A percentile compares a stretch with the other conserved stretches of the same genome.
Conservation (phyloP, 2,329 filamentous ascomycete genomes). For the Aspergillus thermomutatus region DNA sequence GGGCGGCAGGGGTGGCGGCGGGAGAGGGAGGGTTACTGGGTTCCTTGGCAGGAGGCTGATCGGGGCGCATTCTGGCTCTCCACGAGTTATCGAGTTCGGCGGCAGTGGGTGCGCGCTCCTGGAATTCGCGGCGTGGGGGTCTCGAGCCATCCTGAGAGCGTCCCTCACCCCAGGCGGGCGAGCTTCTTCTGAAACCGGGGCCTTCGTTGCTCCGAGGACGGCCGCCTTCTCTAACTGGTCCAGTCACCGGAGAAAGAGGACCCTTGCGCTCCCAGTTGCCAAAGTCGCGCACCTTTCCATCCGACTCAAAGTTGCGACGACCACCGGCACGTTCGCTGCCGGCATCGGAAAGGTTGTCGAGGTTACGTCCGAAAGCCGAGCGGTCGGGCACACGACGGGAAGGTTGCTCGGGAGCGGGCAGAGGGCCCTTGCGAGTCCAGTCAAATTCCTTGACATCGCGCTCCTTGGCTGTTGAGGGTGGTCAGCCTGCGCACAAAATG, state of each 20-base stretch:
- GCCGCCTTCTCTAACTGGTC: constrained; percentile 55
- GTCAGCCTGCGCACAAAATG: constrained; percentile 31
- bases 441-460: constrained; percentile 79
- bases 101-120: constrained; percentile 73
- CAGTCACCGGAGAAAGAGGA: constrained; percentile 70
- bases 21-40: constrained; percentile 74
- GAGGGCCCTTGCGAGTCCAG: constrained; percentile 90
- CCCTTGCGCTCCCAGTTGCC: constrained; percentile 94
- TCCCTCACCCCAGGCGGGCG: constrained; percentile 71
- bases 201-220: constrained; percentile 60
- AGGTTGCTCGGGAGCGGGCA: constrained; percentile 73
- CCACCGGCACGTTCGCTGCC: constrained; percentile 64
- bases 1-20: constrained; percentile 54
- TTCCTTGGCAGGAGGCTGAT: constrained; percentile 68
- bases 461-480: constrained; percentile 68
- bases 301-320: constrained; percentile 65
- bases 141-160: constrained; percentile 71
- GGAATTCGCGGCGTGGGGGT: constrained; percentile 73
- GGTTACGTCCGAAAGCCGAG: constrained; percentile 54
- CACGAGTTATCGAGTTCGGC: constrained; percentile 92
- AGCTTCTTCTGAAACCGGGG: constrained; percentile 60
- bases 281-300: constrained; percentile 76
- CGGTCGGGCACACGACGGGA: constrained; percentile 54
- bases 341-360: constrained; percentile 53
- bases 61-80: constrained; percentile 88